These are phyloP conservation scores for Aspergillus pseudoterreus DNA, from an alignment of 2,329 filamentous ascomycete species.

Conservation along the genomic window DNA sequence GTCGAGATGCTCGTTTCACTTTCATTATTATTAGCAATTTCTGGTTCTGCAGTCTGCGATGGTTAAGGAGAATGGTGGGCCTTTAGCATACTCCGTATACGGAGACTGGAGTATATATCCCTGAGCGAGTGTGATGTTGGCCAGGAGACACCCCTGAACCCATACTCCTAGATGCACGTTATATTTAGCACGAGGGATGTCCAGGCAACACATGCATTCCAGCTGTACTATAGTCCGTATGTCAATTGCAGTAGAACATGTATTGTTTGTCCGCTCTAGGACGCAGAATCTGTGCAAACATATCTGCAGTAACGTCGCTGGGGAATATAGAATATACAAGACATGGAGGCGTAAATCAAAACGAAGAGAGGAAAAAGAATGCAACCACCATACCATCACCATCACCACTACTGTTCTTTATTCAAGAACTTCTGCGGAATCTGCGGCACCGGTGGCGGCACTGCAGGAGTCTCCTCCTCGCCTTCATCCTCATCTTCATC, in stretches of 20 bases:
- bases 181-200: too few relatives aligned
- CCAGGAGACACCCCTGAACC: too few relatives aligned
- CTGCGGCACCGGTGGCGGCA: constrained; percentile 29
- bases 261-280: too few relatives aligned
- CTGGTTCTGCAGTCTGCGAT: neutral
- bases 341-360: neutral
- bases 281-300: too few relatives aligned
- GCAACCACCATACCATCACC: neutral
- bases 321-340: neutral
- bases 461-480: constrained; percentile 20
- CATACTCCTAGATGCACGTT: too few relatives aligned
- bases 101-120: too few relatives aligned
- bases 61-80: neutral
- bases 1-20: neutral
- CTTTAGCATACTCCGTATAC: too few relatives aligned
- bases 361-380: neutral
- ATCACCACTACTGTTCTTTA: constrained; percentile 16
- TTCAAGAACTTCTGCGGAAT: constrained; percentile 30
- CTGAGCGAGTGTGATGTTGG: too few relatives aligned
- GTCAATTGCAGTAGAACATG: too few relatives aligned
- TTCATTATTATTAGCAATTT: neutral
- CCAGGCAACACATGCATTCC: too few relatives aligned
- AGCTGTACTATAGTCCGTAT: too few relatives aligned
- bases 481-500: constrained; percentile 56
- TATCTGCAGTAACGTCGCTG: neutral